A percentile compares a stretch with the other conserved stretches of the same genome.
phyloP scores from a whole-genome alignment of 2,329 filamentous ascomycete genomes.

The Epichloe elymi region DNA sequence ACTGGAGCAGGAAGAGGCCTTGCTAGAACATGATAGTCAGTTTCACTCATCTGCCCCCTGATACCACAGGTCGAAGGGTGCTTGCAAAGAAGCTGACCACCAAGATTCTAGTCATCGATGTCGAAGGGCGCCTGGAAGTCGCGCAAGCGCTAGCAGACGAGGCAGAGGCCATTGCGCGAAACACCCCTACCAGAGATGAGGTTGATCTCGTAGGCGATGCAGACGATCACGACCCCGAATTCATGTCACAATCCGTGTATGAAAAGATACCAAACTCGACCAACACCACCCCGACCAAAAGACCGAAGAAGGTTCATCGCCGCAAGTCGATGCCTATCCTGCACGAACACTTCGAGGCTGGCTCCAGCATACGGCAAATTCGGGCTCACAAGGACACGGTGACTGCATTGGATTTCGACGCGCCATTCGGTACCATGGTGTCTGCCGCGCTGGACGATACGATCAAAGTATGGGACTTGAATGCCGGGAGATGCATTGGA shows the following conservation, averaged over 20 bases:
- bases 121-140: constrained; percentile 48
- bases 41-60: constrained; percentile 8
- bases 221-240: constrained; percentile 39
- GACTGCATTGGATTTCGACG: constrained; percentile 88
- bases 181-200: constrained; percentile 38
- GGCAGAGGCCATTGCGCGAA: constrained; percentile 40
- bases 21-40: constrained; percentile 79
- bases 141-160: constrained; percentile 46
- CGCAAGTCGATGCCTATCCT: constrained; percentile 85
- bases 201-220: constrained; percentile 39
- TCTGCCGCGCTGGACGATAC: constrained; percentile 87
- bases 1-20: constrained; percentile 79
- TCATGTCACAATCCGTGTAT: constrained; percentile 98
- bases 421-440: constrained; percentile 92
- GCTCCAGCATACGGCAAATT: constrained; percentile 76
- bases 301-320: constrained; percentile 41
- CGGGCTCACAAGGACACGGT: constrained; percentile 80
- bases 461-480: constrained; percentile 91
- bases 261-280: constrained; percentile 63
- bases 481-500: constrained; percentile 83
- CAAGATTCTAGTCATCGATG: constrained; percentile 39
- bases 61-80: not conserved
- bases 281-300: constrained; percentile 33
- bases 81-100: not conserved
- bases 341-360: constrained; percentile 88